phyloP scores from a whole-genome alignment of 2,329 filamentous ascomycete genomes.

The Pseudogymnoascus sp. region DNA sequence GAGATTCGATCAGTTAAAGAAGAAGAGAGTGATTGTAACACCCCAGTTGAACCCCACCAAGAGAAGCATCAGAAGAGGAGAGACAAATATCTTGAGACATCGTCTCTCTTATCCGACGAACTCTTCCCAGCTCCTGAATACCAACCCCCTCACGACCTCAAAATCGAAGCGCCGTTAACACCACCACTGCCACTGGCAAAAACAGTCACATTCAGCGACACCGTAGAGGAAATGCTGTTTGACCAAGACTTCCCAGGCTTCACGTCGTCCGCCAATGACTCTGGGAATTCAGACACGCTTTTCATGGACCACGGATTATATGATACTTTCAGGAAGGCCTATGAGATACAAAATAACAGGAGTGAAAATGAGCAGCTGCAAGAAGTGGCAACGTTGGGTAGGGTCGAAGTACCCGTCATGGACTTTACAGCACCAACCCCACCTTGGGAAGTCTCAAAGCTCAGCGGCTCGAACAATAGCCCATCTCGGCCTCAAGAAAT shows the following conservation, averaged over 20 bases:
- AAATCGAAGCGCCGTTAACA: conserved; percentile 27
- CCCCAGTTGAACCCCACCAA: not conserved
- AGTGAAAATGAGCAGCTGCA: conserved; percentile 28
- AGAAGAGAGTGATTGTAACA: not conserved
- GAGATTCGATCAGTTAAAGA: conserved; percentile 5
- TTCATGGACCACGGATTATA: not conserved
- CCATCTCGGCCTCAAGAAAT: conserved; percentile 25
- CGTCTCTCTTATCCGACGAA: not conserved
- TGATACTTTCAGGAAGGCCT: conserved; percentile 18
- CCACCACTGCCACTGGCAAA: conserved; percentile 20
- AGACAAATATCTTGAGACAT: not conserved
- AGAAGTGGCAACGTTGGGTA: conserved; percentile 32
- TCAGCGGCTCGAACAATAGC: not conserved
- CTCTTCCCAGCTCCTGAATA: not conserved
- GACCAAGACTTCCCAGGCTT: conserved; percentile 6
- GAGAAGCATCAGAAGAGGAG: not conserved
- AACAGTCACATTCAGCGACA: conserved; percentile 23
- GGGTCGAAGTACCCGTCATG: conserved; percentile 42
- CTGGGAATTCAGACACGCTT: not conserved
- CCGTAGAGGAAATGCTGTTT: conserved; percentile 21
- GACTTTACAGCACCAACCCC: conserved; percentile 35
- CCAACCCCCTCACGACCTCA: conserved; percentile 19
- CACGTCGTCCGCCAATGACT: not conserved
- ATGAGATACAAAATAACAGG: conserved; percentile 17
- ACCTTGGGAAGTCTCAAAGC: conserved; percentile 37